Conservation (phyloP, 2,329 filamentous ascomycete genomes). For the Sporothrix brunneoviolacea region DNA sequence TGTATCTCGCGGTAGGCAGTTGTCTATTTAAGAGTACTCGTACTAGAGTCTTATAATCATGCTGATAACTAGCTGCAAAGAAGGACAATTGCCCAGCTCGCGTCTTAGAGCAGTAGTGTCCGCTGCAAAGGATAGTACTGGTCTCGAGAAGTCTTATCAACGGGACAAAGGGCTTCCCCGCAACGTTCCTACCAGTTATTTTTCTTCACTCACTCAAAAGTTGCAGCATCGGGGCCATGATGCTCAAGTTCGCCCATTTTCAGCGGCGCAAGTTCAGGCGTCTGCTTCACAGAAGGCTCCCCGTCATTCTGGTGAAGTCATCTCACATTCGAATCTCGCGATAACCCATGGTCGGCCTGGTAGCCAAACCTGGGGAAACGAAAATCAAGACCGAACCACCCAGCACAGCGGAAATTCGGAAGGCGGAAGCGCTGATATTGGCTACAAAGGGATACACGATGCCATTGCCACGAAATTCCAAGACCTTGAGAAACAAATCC, state of each 20-base stretch:
- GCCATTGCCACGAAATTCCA: conserved; percentile 13
- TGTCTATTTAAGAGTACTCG: too few species aligned
- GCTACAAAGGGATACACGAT: conserved; percentile 8
- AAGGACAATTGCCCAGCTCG: too few species aligned
- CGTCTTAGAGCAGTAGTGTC: too few species aligned
- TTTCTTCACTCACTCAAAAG: conserved; percentile 12
- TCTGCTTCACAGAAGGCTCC: background rate
- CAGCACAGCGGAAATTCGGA: background rate
- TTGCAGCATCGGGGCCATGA: background rate
- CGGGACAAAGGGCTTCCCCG: background rate
- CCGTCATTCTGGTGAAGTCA: background rate
- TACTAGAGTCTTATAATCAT: too few species aligned
- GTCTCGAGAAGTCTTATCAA: too few species aligned
- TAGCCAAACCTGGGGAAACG: background rate
- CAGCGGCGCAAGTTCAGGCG: background rate
- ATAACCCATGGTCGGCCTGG: background rate
- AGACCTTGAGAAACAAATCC: conserved; percentile 8
- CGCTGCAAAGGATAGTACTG: too few species aligned
- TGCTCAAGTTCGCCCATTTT: background rate
- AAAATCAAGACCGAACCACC: background rate
- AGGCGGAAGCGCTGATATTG: background rate
- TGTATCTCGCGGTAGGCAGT: background rate
- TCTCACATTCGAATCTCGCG: background rate
- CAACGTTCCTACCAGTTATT: conserved; percentile 4
- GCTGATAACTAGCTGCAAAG: too few species aligned